Evolutionary conservation across 2,329 filamentous ascomycete genomes (phyloP).

Genomic region (Ascochyta clinopodiicola): DNA sequence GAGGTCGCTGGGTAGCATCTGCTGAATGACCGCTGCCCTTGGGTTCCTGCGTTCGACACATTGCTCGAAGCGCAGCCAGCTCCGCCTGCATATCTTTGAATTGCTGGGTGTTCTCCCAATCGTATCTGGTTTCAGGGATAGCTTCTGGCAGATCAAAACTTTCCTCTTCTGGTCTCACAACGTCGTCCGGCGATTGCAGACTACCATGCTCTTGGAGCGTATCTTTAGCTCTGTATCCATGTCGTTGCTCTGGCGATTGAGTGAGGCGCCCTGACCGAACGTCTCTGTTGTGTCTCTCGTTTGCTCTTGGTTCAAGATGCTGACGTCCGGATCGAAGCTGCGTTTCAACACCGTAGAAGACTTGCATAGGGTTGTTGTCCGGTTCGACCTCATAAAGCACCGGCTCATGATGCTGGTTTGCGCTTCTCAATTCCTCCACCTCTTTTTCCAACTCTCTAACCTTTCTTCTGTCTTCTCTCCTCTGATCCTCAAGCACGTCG

Average conservation of each 20-base stretch:
- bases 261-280: too few relatives aligned
- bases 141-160: not conserved
- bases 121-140: not conserved
- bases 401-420: not conserved
- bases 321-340: not conserved
- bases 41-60: conserved; percentile 7
- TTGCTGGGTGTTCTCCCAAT: conserved; percentile 13
- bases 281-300: not conserved
- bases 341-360: conserved; percentile 8
- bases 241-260: not conserved
- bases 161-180: conserved; percentile 11
- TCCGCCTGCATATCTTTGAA: conserved; percentile 14
- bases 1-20: conserved; percentile 3
- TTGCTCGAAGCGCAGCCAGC: conserved; percentile 9
- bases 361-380: conserved; percentile 1
- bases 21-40: not conserved
- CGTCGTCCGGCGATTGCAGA: not conserved
- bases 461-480: conserved; percentile 11
- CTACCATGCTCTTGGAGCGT: not conserved
- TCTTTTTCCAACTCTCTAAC: conserved; percentile 20
- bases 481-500: conserved; percentile 20
- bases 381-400: not conserved
- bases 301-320: not conserved
- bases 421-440: conserved; percentile 6
- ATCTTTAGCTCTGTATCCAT: not conserved